Conservation (phyloP, 2,329 filamentous ascomycete genomes). For the Hypoxylon sp. region DNA sequence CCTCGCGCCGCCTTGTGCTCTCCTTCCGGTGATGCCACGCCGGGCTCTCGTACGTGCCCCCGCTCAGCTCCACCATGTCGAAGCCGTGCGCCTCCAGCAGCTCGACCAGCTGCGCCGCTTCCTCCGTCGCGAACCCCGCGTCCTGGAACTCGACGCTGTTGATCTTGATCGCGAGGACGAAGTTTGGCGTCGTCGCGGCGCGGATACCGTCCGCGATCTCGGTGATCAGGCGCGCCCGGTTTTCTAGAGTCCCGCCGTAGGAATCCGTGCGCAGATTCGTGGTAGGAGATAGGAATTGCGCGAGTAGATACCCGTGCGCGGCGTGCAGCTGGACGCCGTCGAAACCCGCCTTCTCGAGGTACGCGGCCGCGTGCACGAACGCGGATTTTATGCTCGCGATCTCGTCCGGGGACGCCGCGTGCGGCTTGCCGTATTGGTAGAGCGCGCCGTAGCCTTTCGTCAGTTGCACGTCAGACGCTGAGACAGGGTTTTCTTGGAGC, state of each 20-base stretch:
- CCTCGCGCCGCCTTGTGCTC: constrained; percentile 70
- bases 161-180: constrained; percentile 69
- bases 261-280: constrained; percentile 67
- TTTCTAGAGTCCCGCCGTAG: constrained; percentile 67
- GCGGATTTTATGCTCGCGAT: constrained; percentile 24
- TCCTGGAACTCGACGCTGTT: constrained; percentile 71
- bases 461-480: constrained; percentile 65
- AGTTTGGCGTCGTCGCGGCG: constrained; percentile 55
- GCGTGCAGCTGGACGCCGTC: constrained; percentile 63
- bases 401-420: constrained; percentile 24
- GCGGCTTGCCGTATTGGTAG: constrained; percentile 52
- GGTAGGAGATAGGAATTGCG: constrained; percentile 67
- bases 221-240: constrained; percentile 64
- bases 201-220: constrained; percentile 64
- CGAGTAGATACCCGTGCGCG: constrained; percentile 71
- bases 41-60: constrained; percentile 72
- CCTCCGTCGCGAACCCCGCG: constrained; percentile 36
- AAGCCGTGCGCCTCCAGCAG: constrained; percentile 68
- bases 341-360: constrained; percentile 45
- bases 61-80: constrained; percentile 78
- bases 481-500: constrained; percentile 65
- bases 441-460: constrained; percentile 53
- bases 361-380: constrained; percentile 40
- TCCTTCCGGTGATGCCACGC: constrained; percentile 55
- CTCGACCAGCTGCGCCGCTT: constrained; percentile 60